Conservation (phyloP, 2,329 filamentous ascomycete genomes). For the Pseudogymnoascus destructans region DNA sequence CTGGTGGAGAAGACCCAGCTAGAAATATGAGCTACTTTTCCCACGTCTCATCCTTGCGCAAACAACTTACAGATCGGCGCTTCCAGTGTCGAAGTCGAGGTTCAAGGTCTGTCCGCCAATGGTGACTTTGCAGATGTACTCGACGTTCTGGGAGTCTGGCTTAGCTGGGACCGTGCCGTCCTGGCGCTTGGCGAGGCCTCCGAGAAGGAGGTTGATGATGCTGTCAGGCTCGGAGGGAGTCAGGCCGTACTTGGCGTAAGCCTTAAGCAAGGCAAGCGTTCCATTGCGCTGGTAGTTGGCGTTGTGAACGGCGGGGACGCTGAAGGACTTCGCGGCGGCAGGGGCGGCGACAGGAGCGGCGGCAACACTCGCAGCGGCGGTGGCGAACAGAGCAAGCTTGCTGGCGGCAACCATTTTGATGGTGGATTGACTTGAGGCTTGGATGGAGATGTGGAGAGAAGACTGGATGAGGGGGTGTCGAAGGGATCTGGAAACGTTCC, state of each 20-base stretch:
- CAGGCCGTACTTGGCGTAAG: conserved; percentile 24
- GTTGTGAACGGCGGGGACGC: conserved; percentile 22
- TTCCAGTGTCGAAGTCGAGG: conserved; percentile 25
- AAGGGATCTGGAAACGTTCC: neutral
- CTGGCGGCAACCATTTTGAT: neutral
- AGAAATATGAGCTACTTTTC: neutral
- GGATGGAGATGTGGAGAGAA: neutral
- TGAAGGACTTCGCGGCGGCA: conserved; percentile 11
- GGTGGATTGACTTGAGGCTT: neutral
- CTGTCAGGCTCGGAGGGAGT: conserved; percentile 17
- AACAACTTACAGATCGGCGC: conserved; percentile 23
- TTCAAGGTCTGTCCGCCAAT: conserved; percentile 23
- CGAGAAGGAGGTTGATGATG: conserved; percentile 14
- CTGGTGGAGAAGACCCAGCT: conserved; percentile 25
- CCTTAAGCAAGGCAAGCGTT: conserved; percentile 23
- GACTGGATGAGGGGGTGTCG: neutral
- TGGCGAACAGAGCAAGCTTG: neutral
- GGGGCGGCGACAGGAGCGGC: neutral
- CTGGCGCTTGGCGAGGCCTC: conserved; percentile 21
- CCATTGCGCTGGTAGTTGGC: conserved; percentile 22
- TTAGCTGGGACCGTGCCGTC: conserved; percentile 17
- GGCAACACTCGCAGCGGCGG: neutral
- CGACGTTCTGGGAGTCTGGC: conserved; percentile 17
- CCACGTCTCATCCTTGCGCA: neutral
- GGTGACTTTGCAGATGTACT: conserved; percentile 20